These are phyloP conservation scores for Powellomyces hirtus DNA, from an alignment of 192 early-diverging fungal species.

Conservation along the genomic window DNA sequence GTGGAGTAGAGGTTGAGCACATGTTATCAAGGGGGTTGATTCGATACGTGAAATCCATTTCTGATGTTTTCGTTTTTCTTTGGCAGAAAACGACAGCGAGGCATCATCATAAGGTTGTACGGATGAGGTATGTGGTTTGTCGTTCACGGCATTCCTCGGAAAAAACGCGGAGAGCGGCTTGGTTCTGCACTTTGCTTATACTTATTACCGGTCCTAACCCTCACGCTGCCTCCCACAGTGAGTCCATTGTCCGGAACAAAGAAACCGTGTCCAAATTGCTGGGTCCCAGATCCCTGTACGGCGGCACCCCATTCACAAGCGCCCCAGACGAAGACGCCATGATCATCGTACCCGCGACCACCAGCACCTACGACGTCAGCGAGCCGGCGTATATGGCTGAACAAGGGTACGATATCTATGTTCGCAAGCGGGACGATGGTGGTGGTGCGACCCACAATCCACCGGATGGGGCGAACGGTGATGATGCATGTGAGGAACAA, in stretches of 20 bases:
- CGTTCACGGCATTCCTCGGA: no score
- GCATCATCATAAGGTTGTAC: neutral
- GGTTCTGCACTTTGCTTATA: no score
- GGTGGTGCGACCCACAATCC: no score
- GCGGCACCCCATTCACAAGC: neutral
- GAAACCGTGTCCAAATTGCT: constrained; percentile 2
- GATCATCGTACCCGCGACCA: neutral
- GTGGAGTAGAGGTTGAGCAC: no score
- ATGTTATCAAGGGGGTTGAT: no score
- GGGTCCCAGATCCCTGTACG: neutral
- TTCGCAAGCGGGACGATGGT: neutral
- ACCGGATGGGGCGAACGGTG: neutral
- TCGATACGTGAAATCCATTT: no score
- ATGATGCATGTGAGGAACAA: neutral
- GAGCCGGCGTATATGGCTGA: neutral
- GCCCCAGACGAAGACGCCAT: neutral
- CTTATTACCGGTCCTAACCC: no score
- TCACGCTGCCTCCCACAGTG: no score
- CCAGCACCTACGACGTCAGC: neutral
- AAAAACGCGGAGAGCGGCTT: no score
- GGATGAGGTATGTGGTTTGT: constrained; percentile 6
- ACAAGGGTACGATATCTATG: neutral
- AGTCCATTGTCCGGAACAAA: constrained; percentile 7
- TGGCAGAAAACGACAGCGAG: neutral
- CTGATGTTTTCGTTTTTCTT: no score